Evolutionary conservation across 108 stramenopile genomes (phyloP), one percentile per base, ranked within the genome.

Genomic region (Pelagomonas calceolata): DNA sequence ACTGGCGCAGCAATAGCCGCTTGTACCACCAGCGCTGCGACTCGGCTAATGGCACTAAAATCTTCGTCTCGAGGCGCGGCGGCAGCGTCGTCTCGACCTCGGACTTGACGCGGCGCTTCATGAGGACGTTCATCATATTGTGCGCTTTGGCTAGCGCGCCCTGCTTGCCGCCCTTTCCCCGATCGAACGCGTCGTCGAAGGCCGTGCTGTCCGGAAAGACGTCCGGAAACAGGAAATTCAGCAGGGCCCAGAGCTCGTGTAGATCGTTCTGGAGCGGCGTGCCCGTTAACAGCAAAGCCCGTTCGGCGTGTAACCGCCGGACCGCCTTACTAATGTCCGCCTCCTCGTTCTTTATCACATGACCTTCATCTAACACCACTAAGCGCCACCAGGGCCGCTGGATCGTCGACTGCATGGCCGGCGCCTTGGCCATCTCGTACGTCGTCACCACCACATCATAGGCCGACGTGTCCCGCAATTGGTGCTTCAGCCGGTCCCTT

Each of bases 311-410:
- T 30, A 78, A 30, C 0, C 14, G 7, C n/a, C 81, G 81, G 34
- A 82, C 78, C 12, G 71, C 72, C 21, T n/a, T 33, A 1, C 75
- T 37, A 32, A 82, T 65, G 10, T 75, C 60, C 4, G 77, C 71
- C 29, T 34, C 77, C 26, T 88, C 84, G 72, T 93, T 93, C 76
- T 93, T 93, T 83, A 91, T 80, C 14, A 87, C 78, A 77, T 92
- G 90, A 29, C 96, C 92, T 72, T 95, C 94, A 75, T 95, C 95
- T 17, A 98, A 89, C 66, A 98, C 88, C 36, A 90, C 89, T 77
- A 90, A 89, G 68, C 91, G 87, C 91, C 91, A 94, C 18, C 72
- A 76, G 65, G 35, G 74, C 64, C 82, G 82, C 36, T 84, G 76
- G 63, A 89, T 73, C 34, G 77, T 68, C 36, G 66, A 84, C 15